Evolutionary conservation across 768 basidiomycete species (phyloP).

Genomic region (Xerocomellus chrysenteron): DNA sequence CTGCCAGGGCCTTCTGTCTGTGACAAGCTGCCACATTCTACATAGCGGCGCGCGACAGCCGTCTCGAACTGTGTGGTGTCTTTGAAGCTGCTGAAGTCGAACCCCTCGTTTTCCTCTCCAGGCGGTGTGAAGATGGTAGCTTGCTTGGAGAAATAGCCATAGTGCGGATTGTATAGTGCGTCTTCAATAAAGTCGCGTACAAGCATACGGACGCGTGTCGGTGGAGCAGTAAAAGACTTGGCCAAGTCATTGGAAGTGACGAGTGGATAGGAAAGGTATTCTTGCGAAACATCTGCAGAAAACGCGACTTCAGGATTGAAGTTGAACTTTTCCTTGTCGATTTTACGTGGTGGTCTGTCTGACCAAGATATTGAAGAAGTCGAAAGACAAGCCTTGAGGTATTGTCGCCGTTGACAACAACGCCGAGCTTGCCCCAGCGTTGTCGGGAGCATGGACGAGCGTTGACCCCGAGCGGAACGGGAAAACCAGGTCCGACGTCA

Average conservation of each 20-base stretch:
- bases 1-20: constrained; percentile 67
- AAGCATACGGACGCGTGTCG: constrained; percentile 86
- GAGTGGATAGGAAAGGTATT: constrained; percentile 48
- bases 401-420: constrained; percentile 23
- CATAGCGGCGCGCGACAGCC: constrained; percentile 75
- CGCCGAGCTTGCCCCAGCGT: constrained; percentile 16
- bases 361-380: constrained; percentile 19
- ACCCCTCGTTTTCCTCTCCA: constrained; percentile 38
- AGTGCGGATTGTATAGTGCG: constrained; percentile 93
- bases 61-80: constrained; percentile 78
- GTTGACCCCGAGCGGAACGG: constrained; percentile 1
- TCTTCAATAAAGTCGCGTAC: constrained; percentile 97
- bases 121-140: constrained; percentile 83
- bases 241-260: constrained; percentile 76
- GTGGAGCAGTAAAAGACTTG: constrained; percentile 50
- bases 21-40: constrained; percentile 60
- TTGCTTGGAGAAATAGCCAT: constrained; percentile 95
- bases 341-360: constrained; percentile 11
- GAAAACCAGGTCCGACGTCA: constrained; percentile 9
- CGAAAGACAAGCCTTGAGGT: constrained; percentile 24
- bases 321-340: constrained; percentile 64
- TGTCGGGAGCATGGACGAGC: constrained; percentile 21
- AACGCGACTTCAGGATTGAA: constrained; percentile 67
- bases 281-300: constrained; percentile 43
- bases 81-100: constrained; percentile 68